Conservation (phyloP, 495 filamentous ascomycete genomes). For the Neurospora discreta region DNA sequence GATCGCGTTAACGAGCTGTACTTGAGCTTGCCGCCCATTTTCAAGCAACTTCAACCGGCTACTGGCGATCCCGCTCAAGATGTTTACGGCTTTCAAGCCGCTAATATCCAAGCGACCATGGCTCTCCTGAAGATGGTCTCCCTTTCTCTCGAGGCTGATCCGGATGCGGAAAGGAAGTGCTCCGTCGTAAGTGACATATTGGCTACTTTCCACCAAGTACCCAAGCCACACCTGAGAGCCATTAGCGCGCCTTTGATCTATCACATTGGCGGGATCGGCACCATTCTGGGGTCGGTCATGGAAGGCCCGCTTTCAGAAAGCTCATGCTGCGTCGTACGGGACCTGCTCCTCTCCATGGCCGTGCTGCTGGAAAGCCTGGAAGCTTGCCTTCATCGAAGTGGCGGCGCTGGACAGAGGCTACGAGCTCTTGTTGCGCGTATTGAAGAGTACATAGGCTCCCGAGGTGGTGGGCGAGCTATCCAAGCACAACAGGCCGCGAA, state of each 20-base stretch:
- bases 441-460: conserved; percentile 37
- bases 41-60: conserved; percentile 24
- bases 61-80: conserved; percentile 26
- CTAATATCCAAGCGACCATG: conserved; percentile 41
- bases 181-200: conserved; percentile 37
- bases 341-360: conserved; percentile 38
- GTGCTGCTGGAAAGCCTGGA: conserved; percentile 37
- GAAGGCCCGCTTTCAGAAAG: conserved; percentile 37
- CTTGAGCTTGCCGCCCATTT: conserved; percentile 25
- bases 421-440: conserved; percentile 34
- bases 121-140: conserved; percentile 40
- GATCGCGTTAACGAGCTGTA: conserved; percentile 31
- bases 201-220: conserved; percentile 33
- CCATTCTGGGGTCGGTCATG: conserved; percentile 38
- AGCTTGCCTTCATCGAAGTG: conserved; percentile 26
- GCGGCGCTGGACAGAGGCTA: conserved; percentile 30
- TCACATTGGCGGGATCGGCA: conserved; percentile 40
- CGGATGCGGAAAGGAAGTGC: conserved; percentile 35
- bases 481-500: background rate
- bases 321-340: conserved; percentile 33
- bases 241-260: conserved; percentile 42
- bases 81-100: conserved; percentile 40
- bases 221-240: conserved; percentile 32
- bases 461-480: conserved; percentile 6
- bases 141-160: conserved; percentile 28